Evolutionary conservation across 257 asterid species (phyloP).

Genomic region (Lycium barbarum): DNA sequence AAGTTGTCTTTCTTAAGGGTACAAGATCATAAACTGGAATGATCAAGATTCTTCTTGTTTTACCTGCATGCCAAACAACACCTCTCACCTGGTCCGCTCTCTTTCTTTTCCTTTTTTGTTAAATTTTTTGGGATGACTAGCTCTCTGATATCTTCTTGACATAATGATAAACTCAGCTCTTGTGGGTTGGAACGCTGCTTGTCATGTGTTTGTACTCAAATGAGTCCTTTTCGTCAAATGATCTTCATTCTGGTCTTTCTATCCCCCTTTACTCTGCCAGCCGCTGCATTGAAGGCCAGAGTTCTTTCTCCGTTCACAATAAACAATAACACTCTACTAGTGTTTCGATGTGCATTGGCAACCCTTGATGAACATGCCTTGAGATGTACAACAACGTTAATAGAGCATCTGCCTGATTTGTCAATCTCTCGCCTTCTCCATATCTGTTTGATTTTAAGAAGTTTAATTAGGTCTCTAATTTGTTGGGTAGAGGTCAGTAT

Average conservation of each 20-base stretch:
- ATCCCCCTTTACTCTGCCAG: not conserved
- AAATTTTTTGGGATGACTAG: not conserved
- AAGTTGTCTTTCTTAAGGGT: not conserved
- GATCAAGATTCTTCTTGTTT: conserved; percentile 8
- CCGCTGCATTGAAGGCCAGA: not conserved
- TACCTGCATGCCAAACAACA: not conserved
- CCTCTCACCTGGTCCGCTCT: not conserved
- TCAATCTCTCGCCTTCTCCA: not conserved
- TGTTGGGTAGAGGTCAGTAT: not conserved
- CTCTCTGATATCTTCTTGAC: not conserved
- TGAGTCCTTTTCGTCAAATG: not conserved
- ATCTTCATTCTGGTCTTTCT: not conserved
- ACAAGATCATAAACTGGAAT: not conserved
- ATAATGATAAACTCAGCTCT: not conserved
- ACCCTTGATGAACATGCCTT: conserved; percentile 5
- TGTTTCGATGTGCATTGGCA: not conserved
- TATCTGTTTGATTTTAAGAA: conserved; percentile 10
- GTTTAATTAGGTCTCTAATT: not conserved
- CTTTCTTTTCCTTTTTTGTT: not conserved
- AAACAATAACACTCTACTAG: not conserved
- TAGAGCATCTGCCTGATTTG: not conserved
- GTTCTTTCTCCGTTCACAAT: not conserved
- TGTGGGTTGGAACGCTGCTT: not conserved
- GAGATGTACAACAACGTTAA: not conserved
- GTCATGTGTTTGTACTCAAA: not conserved